Evolutionary conservation across 192 early-diverging fungal genomes (phyloP), one percentile per base, ranked within the genome.

Genomic region (Coemansia javaensis): DNA sequence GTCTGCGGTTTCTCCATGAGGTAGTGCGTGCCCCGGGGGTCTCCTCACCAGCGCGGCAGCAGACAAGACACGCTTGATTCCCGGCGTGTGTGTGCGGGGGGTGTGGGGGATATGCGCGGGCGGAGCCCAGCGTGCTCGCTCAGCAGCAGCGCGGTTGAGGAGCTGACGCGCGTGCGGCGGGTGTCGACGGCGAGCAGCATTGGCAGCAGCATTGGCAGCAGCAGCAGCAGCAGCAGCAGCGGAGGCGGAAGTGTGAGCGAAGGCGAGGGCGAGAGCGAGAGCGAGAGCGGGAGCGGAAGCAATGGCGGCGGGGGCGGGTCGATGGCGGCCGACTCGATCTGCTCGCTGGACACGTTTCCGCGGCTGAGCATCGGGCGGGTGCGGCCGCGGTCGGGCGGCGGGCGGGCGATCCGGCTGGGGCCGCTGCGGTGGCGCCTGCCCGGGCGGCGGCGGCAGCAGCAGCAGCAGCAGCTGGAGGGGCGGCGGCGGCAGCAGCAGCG

Each of bases 301-400:
- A 6, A 25, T 6, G 6, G 24, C 24, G 27, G 36, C 3, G 45
- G 38, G 12, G 16, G 25, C 18, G 49, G 36, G 14, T 31, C 47
- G 13, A 44, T 50, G 28, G 52, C 44, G 21, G 62, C 59, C 5
- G 61, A 72, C 38, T 64, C 61, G 32, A 72, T 72, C 22, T 72
- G 56, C 42, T 60, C 68, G 20, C 33, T 72, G 9, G 51, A 59
- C 22, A 64, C 60, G 18, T 44, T 71, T 36, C 55, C 61, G 1
- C 46, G 45, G 35, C 67, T 56, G 12, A 52, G 39, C 32, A 47
- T 52, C 10, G 50, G 50, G 15, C 30, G 50, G 24, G 39, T 43
- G 25, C 49, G 49, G 38, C 38, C 49, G 39, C 18, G 47, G 9
- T n/a, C 20, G 23, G 16, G 6, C 25, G 5, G 41, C 41, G 7